Base-by-base conservation (phyloP, 1,284 basidiomycete genomes). In the Malassezia pachydermatis region DNA sequence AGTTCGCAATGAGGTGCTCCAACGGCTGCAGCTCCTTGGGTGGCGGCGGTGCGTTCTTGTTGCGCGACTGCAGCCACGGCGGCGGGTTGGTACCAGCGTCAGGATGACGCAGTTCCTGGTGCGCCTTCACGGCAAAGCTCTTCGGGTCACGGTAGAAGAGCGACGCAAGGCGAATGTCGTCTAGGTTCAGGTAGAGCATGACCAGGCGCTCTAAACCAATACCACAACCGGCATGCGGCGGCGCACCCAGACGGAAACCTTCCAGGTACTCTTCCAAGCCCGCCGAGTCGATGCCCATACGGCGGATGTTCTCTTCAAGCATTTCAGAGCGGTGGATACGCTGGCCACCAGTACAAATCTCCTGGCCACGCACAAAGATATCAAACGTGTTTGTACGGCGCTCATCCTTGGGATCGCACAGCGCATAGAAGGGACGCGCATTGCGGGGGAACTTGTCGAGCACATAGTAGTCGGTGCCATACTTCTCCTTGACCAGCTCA, bases 391-490 rank as follows among this genome's bases (percentile, higher is more conserved):
- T 68, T 44, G 63, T 66, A 23, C 55, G 56, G 38, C 58, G 58
- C 39, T 55, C 28, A 24, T 66, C 55, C 24, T 63, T 49, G 32
- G 51, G 47, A 89, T 96, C 76, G n/a, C 59, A 60, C 56, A 65
- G 55, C 25, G 67, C 57, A 49, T 98, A 98, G 77, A 98, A 98
- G 3, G 94, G 92, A 54, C 92, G 84, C 48, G 94, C 80, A 24
- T 79, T 84, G 70, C 88, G 78, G 22, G 70, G 69, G 52, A 72
- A 72, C 48, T 72, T 72, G 57, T 72, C 69, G 28, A 72, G 61
- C 28, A 72, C 70, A 57, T 68, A 72, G 50, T 71, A 72, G 76
- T 98, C 92, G 46, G 87, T 95, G 62, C 88, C 81, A 73, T 89
- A 92, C 76, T 92, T 94, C 50, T 82, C 82, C 72, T 84, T 86